phyloP scores from a whole-genome alignment of 2,329 filamentous ascomycete species.

The Paracorniculantispora psalliotae region DNA sequence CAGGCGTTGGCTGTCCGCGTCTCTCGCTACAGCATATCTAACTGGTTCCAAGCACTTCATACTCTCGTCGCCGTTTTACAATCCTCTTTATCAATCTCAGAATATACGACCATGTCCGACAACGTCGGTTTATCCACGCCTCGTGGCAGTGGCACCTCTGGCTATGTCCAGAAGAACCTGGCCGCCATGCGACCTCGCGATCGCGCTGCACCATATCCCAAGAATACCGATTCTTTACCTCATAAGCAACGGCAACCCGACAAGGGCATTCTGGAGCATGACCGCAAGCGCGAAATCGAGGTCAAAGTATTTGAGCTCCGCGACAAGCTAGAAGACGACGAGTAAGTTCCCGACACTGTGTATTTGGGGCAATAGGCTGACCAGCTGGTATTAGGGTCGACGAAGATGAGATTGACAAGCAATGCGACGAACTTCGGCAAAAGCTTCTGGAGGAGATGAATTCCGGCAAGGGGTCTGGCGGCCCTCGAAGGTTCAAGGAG shows the following conservation, averaged over 20 bases:
- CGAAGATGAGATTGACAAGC: conserved; percentile 84
- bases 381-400: conserved; percentile 51
- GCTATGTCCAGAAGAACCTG: conserved; percentile 94
- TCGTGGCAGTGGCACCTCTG: conserved; percentile 90
- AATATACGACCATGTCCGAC: conserved; percentile 65
- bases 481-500: conserved; percentile 61
- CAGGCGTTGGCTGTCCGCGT: too few relatives aligned
- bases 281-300: conserved; percentile 84
- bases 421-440: conserved; percentile 37
- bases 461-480: conserved; percentile 26
- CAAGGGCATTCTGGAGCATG: conserved; percentile 88
- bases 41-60: neutral
- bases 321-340: conserved; percentile 88
- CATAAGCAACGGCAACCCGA: conserved; percentile 82
- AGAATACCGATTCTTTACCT: conserved; percentile 60
- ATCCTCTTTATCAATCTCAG: neutral
- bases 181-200: conserved; percentile 85
- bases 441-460: conserved; percentile 37
- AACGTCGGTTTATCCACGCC: conserved; percentile 96
- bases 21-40: neutral
- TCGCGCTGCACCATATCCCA: conserved; percentile 69
- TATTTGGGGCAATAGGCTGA: conserved; percentile 11
- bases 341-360: conserved; percentile 50
- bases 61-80: neutral
- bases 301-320: conserved; percentile 88